phyloP scores from a whole-genome alignment of 177 flowering plant species.

The Vitis hybrid region DNA sequence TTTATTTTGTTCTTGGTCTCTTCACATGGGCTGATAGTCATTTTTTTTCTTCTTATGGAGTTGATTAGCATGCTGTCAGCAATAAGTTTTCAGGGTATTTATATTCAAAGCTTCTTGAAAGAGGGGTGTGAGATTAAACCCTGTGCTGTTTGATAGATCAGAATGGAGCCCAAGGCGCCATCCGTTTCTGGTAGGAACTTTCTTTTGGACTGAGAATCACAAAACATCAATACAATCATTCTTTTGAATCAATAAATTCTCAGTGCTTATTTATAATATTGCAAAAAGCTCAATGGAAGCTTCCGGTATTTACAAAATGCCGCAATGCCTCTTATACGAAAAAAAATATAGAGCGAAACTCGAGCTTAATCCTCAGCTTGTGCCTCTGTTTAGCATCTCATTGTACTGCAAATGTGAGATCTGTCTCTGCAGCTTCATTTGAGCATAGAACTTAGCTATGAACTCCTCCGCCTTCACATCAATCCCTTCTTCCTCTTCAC shows the following conservation, averaged over 20 bases:
- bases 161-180: no score
- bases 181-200: neutral
- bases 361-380: slow-evolving; percentile 11
- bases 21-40: no score
- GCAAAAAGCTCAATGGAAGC: slow-evolving; percentile 8
- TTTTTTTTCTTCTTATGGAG: no score
- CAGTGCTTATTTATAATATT: neutral
- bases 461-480: slow-evolving; percentile 78
- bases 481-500: slow-evolving; percentile 44
- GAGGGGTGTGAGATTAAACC: no score
- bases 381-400: slow-evolving; percentile 37
- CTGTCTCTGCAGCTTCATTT: slow-evolving; percentile 78
- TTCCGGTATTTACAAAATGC: slow-evolving; percentile 25
- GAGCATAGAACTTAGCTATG: slow-evolving; percentile 66
- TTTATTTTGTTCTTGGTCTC: no score
- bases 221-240: neutral
- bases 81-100: no score
- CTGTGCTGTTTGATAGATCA: no score
- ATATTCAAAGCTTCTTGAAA: no score
- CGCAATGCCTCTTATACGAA: slow-evolving; percentile 9
- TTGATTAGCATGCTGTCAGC: no score
- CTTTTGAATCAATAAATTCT: neutral
- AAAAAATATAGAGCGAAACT: slow-evolving; percentile 5
- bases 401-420: slow-evolving; percentile 54
- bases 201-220: neutral